phyloP scores from a whole-genome alignment of 257 asterid species.

The Solanum corneliomulleri region DNA sequence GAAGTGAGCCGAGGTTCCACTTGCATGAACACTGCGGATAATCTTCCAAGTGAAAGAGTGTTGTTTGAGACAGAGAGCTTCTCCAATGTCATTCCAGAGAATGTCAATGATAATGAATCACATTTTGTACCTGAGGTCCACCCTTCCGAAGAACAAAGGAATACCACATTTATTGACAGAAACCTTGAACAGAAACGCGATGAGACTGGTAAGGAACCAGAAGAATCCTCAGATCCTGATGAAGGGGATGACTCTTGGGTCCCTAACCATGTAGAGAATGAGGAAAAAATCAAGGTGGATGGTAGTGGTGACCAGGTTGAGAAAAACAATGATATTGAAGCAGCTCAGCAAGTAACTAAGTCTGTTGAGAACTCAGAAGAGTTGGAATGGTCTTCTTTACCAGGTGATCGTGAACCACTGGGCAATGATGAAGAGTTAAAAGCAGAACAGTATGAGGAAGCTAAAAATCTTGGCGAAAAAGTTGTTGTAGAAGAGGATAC shows the following conservation, averaged over 20 bases:
- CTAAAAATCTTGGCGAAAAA: slow-evolving; percentile 4
- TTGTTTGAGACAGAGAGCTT: slow-evolving; percentile 1
- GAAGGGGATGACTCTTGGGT: slow-evolving; percentile 14
- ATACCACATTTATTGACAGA: not conserved
- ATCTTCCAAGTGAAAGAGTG: slow-evolving; percentile 18
- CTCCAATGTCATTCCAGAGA: slow-evolving; percentile 1
- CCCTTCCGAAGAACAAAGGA: not conserved
- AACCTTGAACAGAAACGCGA: not conserved
- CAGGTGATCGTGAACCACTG: slow-evolving; percentile 14
- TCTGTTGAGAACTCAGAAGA: slow-evolving; percentile 16
- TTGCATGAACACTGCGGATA: slow-evolving; percentile 11
- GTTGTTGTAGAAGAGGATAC: slow-evolving; percentile 22
- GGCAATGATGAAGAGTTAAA: slow-evolving; percentile 22
- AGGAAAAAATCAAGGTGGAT: slow-evolving; percentile 12
- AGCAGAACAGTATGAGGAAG: slow-evolving; percentile 20
- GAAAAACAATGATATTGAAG: slow-evolving; percentile 11
- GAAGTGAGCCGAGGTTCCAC: slow-evolving; percentile 3
- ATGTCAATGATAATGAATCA: not conserved
- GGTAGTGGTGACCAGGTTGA: slow-evolving; percentile 18
- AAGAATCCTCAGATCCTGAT: slow-evolving; percentile 20
- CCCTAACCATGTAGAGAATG: slow-evolving; percentile 24
- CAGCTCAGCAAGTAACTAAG: slow-evolving; percentile 12
- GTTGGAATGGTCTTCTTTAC: slow-evolving; percentile 15
- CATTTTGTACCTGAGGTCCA: slow-evolving; percentile 1
- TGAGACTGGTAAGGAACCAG: slow-evolving; percentile 39